Percentiles rank a stretch among this genome's conserved stretches.
These are phyloP conservation scores for Marasmius tenuissimus DNA, from an alignment of 1,284 basidiomycete genomes.

Conservation along the genomic window DNA sequence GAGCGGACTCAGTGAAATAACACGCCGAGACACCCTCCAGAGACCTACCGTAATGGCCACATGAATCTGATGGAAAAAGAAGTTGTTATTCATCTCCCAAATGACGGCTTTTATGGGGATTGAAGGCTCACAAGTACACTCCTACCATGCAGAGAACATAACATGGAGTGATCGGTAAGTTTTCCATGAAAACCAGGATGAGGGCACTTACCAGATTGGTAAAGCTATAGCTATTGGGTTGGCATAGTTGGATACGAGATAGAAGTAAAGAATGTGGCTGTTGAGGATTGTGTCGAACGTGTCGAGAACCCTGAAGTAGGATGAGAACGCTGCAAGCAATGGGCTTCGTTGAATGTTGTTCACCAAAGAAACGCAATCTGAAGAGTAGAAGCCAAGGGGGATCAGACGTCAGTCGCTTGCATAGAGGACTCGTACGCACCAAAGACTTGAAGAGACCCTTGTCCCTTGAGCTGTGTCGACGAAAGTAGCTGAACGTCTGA, in stretches of 20 bases:
- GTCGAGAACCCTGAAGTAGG: slow-evolving; percentile 41
- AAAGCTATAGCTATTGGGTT: slow-evolving; percentile 39
- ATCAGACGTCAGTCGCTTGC: background rate
- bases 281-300: slow-evolving; percentile 50
- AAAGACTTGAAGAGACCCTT: slow-evolving; percentile 33
- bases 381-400: background rate
- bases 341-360: slow-evolving; percentile 10
- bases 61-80: slow-evolving; percentile 35
- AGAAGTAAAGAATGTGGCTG: slow-evolving; percentile 51
- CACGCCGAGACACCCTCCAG: background rate
- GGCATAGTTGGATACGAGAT: slow-evolving; percentile 50
- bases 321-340: background rate
- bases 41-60: slow-evolving; percentile 41
- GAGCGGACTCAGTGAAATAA: background rate
- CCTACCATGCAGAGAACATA: background rate
- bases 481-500: slow-evolving; percentile 54
- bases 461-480: slow-evolving; percentile 37
- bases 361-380: slow-evolving; percentile 46
- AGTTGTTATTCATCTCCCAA: no score
- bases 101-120: no score
- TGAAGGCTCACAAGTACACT: background rate
- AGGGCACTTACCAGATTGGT: slow-evolving; percentile 43
- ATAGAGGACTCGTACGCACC: slow-evolving; percentile 28
- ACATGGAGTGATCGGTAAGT: background rate
- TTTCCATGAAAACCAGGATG: background rate